Conservation (phyloP, 164 flowering plant genomes). For the Macadamia integrifolia region DNA sequence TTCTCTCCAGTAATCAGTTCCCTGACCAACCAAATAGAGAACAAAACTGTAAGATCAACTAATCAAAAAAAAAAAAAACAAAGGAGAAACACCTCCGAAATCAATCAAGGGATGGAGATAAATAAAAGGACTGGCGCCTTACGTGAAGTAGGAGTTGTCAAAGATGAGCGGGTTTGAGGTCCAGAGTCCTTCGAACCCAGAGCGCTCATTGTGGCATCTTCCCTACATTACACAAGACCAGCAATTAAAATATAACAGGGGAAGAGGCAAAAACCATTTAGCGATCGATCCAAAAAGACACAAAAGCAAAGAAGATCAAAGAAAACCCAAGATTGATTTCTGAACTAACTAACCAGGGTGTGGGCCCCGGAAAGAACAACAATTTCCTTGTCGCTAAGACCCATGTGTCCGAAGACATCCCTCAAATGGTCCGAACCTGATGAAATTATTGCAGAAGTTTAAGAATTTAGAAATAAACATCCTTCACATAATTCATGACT, state of each 20-base stretch:
- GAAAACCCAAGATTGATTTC: neutral
- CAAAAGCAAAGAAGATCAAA: neutral
- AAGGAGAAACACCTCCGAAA: neutral
- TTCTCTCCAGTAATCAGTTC: conserved; percentile 49
- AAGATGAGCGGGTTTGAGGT: conserved; percentile 48
- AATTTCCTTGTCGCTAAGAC: conserved; percentile 48
- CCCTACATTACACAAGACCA: conserved; percentile 26
- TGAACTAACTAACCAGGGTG: conserved; percentile 34
- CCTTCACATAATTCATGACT: neutral
- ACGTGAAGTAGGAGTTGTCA: conserved; percentile 59
- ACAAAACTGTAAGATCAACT: too few relatives aligned
- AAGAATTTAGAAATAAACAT: too few relatives aligned
- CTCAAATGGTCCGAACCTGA: conserved; percentile 54
- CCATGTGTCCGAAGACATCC: conserved; percentile 47
- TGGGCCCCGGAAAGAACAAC: conserved; percentile 63
- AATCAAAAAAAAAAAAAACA: too few relatives aligned
- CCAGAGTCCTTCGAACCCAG: conserved; percentile 70
- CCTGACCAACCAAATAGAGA: conserved; percentile 4
- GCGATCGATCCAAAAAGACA: neutral
- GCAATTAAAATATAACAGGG: too few relatives aligned
- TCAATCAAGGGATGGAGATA: neutral
- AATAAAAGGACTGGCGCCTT: neutral
- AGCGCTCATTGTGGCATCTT: conserved; percentile 61
- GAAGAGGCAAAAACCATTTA: too few relatives aligned
- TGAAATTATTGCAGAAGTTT: conserved; percentile 10